A percentile compares a stretch with the other conserved stretches of the same genome.
phyloP scores from a whole-genome alignment of 352 stramenopile species.

The Pelagophyceae sp. region DNA sequence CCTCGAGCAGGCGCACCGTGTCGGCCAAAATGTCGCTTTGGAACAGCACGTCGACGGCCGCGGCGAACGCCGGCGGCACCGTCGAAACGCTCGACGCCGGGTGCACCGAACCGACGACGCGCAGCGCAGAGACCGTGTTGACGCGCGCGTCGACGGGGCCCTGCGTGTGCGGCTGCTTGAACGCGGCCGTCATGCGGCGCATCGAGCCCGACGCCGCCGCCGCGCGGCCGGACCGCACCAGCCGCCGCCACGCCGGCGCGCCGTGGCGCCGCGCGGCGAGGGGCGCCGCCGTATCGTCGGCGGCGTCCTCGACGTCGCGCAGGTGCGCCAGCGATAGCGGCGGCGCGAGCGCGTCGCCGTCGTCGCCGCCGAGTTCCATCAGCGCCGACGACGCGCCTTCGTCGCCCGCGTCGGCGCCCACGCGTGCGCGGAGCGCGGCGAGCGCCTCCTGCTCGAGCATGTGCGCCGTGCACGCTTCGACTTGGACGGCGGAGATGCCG shows the following conservation, averaged over 20 bases:
- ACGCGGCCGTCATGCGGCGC: neutral
- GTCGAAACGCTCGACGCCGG: neutral
- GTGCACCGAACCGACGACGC: neutral
- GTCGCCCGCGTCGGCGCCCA: neutral
- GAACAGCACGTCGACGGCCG: neutral
- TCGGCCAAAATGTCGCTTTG: neutral
- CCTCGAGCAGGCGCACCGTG: neutral
- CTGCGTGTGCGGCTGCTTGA: neutral
- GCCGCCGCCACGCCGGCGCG: neutral
- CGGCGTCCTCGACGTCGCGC: neutral
- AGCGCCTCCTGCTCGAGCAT: neutral
- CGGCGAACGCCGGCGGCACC: neutral
- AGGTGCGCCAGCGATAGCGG: neutral
- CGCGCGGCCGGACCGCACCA: neutral
- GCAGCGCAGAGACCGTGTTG: neutral
- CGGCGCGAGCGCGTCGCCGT: neutral
- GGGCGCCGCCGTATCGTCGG: neutral
- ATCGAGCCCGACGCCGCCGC: neutral
- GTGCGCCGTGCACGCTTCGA: neutral
- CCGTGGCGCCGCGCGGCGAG: neutral
- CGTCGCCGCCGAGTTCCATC: neutral
- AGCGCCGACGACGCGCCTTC: neutral
- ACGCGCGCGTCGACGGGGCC: neutral
- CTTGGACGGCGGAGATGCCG: neutral
- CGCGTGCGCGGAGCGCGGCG: neutral